Conservation (phyloP, 2,329 filamentous ascomycete genomes). For the Nannizzia gypsea region DNA sequence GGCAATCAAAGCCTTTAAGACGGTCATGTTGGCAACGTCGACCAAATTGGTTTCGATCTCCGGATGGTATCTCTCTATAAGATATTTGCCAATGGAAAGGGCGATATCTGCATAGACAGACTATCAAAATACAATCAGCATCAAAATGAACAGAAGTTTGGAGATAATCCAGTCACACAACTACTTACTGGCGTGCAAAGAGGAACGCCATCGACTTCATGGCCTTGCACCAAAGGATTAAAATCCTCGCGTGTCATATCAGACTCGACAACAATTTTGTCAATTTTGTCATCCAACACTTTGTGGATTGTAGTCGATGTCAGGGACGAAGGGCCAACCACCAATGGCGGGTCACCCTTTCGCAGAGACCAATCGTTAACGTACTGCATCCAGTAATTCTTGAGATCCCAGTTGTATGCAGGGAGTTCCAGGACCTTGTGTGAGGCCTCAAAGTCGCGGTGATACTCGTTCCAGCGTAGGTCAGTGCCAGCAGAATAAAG, state of each 20-base stretch:
- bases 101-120: slow-evolving; percentile 13
- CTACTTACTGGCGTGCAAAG: slow-evolving; percentile 11
- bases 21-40: slow-evolving; percentile 8
- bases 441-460: slow-evolving; percentile 47
- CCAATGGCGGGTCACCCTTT: slow-evolving; percentile 3
- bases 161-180: not conserved
- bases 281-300: slow-evolving; percentile 1
- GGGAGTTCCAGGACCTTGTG: slow-evolving; percentile 54
- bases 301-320: slow-evolving; percentile 6
- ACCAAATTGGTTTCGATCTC: not conserved
- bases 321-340: not conserved
- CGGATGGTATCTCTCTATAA: not conserved
- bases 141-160: not conserved
- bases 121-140: slow-evolving; percentile 6
- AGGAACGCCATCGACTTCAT: slow-evolving; percentile 10
- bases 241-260: not conserved
- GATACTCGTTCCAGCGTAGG: slow-evolving; percentile 61
- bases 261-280: not conserved
- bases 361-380: slow-evolving; percentile 6
- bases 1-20: slow-evolving; percentile 9
- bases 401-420: slow-evolving; percentile 56
- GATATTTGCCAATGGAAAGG: slow-evolving; percentile 7
- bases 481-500: slow-evolving; percentile 52
- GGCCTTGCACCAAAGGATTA: slow-evolving; percentile 5
- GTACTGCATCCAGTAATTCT: slow-evolving; percentile 51